Evolutionary conservation across 805 yeast genomes (phyloP), one percentile per base, ranked within the genome.

Genomic region (Cyberlindnera mycetangii): DNA sequence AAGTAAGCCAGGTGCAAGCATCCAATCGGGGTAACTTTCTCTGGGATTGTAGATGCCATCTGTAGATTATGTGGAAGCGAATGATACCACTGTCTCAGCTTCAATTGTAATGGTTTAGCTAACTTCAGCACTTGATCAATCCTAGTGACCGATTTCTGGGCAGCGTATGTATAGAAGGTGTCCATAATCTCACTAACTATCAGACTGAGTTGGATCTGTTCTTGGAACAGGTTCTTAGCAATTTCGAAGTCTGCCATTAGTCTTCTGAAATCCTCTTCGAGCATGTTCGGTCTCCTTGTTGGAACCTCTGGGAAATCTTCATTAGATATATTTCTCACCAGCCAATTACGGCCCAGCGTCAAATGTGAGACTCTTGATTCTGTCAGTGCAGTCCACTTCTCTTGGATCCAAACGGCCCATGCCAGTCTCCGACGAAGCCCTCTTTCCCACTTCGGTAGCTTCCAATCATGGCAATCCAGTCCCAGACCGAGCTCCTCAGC

Each of bases 321-420:
- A 55, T 79, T 82, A 0, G 78, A 67, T 18, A 90, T 72, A 32
- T 78, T 71, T 37, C 75, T 71, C 4, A 90, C 93, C 32, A 83
- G 70, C 97, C 98, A 92, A 60, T 89, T 86, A 44, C 74, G 67
- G 3, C 81, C 83, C 44, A 79, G 71, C 17, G 81, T 76, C 28
- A 85, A 74, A 62, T 89, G 96, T 0, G 96, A 83, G 2, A 96
- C 95, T 34, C 97, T 71, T 0, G 90, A 79, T 58, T 88, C 95
- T 42, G 81, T 78, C 39, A 90, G 66, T 1, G 96, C 71, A 9
- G 84, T 74, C 98, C 98, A 92, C 60, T 90, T 89, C 58, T 89
- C 97, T 62, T 89, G 95, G 41, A 85, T 71, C 72, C 80, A 92
- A 1, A 89, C 93, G 0, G 97, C 97, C 98, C 99, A 92, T 1